Evolutionary conservation across 2,329 filamentous ascomycete species (phyloP), one percentile per base, ranked within the genome.

Genomic region (Venturia carpophila): DNA sequence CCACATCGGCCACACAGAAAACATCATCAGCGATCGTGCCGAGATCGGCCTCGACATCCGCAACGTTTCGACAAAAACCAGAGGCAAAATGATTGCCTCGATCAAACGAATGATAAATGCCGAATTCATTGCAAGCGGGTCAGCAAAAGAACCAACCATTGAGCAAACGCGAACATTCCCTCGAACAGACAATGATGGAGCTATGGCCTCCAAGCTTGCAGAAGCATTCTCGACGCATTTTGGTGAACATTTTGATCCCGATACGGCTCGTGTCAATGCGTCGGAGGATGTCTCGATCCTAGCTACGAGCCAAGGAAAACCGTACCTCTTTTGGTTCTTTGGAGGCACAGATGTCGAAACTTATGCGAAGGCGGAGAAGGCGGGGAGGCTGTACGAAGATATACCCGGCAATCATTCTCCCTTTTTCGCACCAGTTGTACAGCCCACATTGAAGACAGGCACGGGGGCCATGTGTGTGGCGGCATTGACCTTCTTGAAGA

Each of bases 231-330:
- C 68, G 0, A 67, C 71, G 1, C 79, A 82, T 65, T 85, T 86
- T 67, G 69, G 69, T 9, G 63, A 65, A 2, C 67, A 66, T 1
- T 79, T 78, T 45, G 72, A 78, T 13, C 67, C 74, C 0, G 71
- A 80, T 15, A 75, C 76, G 19, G 75, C 76, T 19, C 74, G 76
- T 0, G 68, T 81, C 0, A 73, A 75, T 3, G 81, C 78, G 0
- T 82, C 79, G 55, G 86, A 88, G 68, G 85, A 88, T 67, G 86
- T 87, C 67, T 77, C 79, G 0, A 80, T 81, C 34, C 70, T 88
- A 58, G 85, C 79, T 0, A 82, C 79, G 0, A 75, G 74, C 49
- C 75, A 80, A 60, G 78, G 76, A 4, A 73, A 75, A 67, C 84
- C 84, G 5, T 79, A 77, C 67, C 79, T 75, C 60, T 87, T 85